Percentiles rank a stretch among this genome's conserved stretches.
Evolutionary conservation across 495 filamentous ascomycete species (phyloP).

Genomic region (Penicillium maclennaniae): DNA sequence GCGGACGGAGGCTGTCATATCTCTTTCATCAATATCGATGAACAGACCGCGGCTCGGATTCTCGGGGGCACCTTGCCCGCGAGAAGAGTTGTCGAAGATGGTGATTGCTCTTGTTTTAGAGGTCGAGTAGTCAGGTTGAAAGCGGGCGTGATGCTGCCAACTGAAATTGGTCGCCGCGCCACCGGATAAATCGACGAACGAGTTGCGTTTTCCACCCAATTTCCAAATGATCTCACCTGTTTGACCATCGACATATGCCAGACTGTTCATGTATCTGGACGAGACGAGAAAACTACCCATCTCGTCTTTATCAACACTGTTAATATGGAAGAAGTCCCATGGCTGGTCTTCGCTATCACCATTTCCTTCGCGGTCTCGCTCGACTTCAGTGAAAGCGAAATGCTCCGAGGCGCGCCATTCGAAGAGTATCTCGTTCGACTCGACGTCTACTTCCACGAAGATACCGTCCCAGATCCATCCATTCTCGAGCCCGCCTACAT

Average conservation of each 20-base stretch:
- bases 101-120: slow-evolving; percentile 26
- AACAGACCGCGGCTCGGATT: slow-evolving; percentile 37
- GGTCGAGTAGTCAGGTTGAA: slow-evolving; percentile 17
- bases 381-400: slow-evolving; percentile 26
- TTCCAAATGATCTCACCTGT: slow-evolving; percentile 39
- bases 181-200: slow-evolving; percentile 39
- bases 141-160: slow-evolving; percentile 40
- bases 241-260: slow-evolving; percentile 32
- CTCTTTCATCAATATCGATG: slow-evolving; percentile 38
- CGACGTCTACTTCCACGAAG: slow-evolving; percentile 49
- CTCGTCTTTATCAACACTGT: slow-evolving; percentile 41
- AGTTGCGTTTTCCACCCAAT: slow-evolving; percentile 39
- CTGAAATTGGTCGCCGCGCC: slow-evolving; percentile 42
- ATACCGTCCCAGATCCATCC: slow-evolving; percentile 52
- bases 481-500: slow-evolving; percentile 33
- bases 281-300: slow-evolving; percentile 45
- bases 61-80: slow-evolving; percentile 21
- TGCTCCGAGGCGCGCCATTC: slow-evolving; percentile 43
- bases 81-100: slow-evolving; percentile 33
- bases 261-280: slow-evolving; percentile 35
- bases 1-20: slow-evolving; percentile 35
- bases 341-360: slow-evolving; percentile 25
- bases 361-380: slow-evolving; percentile 17
- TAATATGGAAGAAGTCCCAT: slow-evolving; percentile 49
- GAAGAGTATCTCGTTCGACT: slow-evolving; percentile 39